Evolutionary conservation across 148 eudicot genomes (phyloP).

Genomic region (Spergularia marina): DNA sequence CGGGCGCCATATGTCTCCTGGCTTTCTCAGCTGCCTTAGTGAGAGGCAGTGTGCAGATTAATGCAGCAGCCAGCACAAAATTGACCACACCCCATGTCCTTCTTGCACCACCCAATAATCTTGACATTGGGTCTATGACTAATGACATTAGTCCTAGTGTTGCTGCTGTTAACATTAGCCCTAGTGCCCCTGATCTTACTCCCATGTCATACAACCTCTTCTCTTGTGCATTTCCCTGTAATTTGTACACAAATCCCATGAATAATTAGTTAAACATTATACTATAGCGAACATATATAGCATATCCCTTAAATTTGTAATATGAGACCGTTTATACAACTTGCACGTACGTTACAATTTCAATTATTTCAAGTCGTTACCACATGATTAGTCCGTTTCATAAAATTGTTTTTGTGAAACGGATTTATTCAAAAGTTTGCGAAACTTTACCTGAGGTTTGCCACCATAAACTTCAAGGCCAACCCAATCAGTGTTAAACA

Average conservation of each 20-base stretch:
- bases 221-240: slow-evolving; percentile 21
- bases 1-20: slow-evolving; percentile 22
- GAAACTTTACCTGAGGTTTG: slow-evolving; percentile 24
- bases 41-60: slow-evolving; percentile 50
- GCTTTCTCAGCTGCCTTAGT: slow-evolving; percentile 53
- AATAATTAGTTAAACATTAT: no score
- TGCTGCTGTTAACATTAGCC: slow-evolving; percentile 67
- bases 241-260: no score
- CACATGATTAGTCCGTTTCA: no score
- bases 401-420: no score
- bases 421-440: neutral
- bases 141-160: slow-evolving; percentile 54
- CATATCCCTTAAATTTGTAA: no score
- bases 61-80: slow-evolving; percentile 45
- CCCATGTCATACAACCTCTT: slow-evolving; percentile 47
- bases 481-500: slow-evolving; percentile 84
- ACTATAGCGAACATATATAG: no score
- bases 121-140: slow-evolving; percentile 41
- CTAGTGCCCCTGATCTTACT: slow-evolving; percentile 67
- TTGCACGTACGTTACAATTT: no score
- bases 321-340: neutral
- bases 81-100: slow-evolving; percentile 71
- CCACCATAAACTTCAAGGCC: slow-evolving; percentile 77
- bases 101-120: slow-evolving; percentile 46
- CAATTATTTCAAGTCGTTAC: no score